These are phyloP conservation scores for Beauveria medogensis DNA, from an alignment of 2,329 filamentous ascomycete genomes.

Conservation along the genomic window DNA sequence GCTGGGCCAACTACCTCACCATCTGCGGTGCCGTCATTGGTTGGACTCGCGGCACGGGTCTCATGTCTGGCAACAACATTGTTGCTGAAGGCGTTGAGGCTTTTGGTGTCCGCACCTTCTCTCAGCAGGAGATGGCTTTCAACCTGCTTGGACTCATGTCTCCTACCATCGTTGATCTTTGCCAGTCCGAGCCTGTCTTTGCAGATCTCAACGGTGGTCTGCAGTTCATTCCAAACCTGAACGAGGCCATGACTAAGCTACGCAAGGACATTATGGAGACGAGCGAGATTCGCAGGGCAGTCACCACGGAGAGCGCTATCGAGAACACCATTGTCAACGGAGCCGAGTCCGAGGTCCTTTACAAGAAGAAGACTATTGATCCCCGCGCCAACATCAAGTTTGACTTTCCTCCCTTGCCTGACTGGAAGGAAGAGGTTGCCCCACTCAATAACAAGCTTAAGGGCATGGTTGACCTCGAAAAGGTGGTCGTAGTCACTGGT, in stretches of 20 bases:
- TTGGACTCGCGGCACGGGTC: conserved; percentile 95
- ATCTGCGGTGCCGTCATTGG: conserved; percentile 98
- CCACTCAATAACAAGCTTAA: conserved; percentile 83
- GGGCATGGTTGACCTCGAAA: conserved; percentile 98
- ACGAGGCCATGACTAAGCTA: conserved; percentile 86
- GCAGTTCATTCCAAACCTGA: conserved; percentile 94
- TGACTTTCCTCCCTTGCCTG: conserved; percentile 81
- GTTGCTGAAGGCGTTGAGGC: conserved; percentile 95
- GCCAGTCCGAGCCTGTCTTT: conserved; percentile 91
- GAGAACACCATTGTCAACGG: conserved; percentile 98
- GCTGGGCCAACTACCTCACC: conserved; percentile 94
- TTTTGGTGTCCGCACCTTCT: conserved; percentile 95
- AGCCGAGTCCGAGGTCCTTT: conserved; percentile 81
- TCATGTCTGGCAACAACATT: conserved; percentile 97
- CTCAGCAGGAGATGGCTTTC: conserved; percentile 99
- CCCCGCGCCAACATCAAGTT: conserved; percentile 98
- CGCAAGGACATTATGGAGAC: conserved; percentile 93
- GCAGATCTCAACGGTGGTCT: conserved; percentile 96
- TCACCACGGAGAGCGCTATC: conserved; percentile 89
- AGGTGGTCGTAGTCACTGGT: conserved; percentile 94
- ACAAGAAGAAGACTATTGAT: conserved; percentile 89
- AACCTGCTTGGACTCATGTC: conserved; percentile 96
- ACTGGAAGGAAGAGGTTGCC: conserved; percentile 86
- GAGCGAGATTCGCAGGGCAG: conserved; percentile 84
- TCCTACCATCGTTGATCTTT: conserved; percentile 86